Evolutionary conservation across 1,284 basidiomycete genomes (phyloP).

Genomic region (Sutorius eximius): DNA sequence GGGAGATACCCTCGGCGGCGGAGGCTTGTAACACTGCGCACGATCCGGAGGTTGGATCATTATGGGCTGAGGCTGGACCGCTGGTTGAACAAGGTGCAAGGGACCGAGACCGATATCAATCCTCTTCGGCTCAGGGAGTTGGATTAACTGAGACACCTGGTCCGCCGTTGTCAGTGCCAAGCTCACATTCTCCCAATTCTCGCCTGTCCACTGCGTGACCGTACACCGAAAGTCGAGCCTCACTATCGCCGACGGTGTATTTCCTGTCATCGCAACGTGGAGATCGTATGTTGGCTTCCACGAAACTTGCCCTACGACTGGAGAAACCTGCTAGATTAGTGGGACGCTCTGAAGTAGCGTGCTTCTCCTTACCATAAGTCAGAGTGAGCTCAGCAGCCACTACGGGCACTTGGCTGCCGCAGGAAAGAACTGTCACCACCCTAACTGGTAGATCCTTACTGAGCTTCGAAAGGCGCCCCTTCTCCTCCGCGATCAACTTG

Average conservation of each 20-base stretch:
- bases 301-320: constrained; percentile 16
- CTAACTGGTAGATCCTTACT: constrained; percentile 1
- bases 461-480: constrained; percentile 4
- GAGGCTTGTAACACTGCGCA: no score
- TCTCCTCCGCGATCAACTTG: constrained; percentile 16
- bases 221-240: constrained; percentile 23
- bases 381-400: constrained; percentile 17
- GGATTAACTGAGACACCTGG: constrained; percentile 13
- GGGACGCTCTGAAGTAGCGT: no score
- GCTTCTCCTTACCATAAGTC: constrained; percentile 19
- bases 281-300: constrained; percentile 27
- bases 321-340: not conserved
- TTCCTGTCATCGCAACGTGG: constrained; percentile 12
- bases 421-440: constrained; percentile 11
- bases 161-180: constrained; percentile 20
- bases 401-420: not conserved
- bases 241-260: constrained; percentile 13
- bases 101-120: constrained; percentile 13
- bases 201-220: constrained; percentile 22
- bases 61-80: not conserved
- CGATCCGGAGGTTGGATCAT: not conserved
- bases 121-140: constrained; percentile 25
- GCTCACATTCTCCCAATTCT: constrained; percentile 25
- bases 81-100: not conserved
- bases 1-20: no score